A percentile compares a stretch with the other conserved stretches of the same genome.
These are phyloP conservation scores for Arabidopsis arenosa DNA, from an alignment of 345 rosid species.

Conservation along the genomic window DNA sequence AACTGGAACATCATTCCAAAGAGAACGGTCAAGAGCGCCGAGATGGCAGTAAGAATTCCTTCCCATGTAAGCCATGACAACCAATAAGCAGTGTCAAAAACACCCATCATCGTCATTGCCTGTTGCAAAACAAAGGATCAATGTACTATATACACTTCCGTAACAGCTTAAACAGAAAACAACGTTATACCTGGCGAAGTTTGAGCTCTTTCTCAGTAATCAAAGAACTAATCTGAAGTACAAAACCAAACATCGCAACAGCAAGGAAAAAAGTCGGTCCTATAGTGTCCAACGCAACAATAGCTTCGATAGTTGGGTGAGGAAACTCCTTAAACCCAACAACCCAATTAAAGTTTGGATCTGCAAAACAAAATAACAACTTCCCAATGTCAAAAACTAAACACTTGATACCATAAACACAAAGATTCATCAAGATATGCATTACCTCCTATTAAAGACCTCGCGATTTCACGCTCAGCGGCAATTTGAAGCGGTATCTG, in stretches of 20 bases:
- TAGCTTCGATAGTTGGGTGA: constrained; percentile 64
- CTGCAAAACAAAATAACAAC: constrained; percentile 48
- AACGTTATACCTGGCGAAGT: constrained; percentile 80
- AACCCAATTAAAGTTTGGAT: constrained; percentile 68
- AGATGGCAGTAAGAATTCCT: constrained; percentile 63
- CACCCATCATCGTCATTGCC: constrained; percentile 93
- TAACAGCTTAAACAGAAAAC: background rate
- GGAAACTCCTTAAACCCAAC: constrained; percentile 85
- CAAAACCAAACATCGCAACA: constrained; percentile 87
- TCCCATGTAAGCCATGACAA: constrained; percentile 93
- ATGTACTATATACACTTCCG: background rate
- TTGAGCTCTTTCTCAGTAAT: constrained; percentile 89
- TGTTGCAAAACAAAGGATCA: constrained; percentile 39
- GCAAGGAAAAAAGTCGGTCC: constrained; percentile 95
- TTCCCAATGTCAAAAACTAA: constrained; percentile 32
- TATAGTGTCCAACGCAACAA: constrained; percentile 53
- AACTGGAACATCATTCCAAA: constrained; percentile 97
- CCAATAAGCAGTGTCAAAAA: constrained; percentile 90
- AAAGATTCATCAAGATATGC: background rate
- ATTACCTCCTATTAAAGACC: constrained; percentile 75
- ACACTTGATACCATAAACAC: background rate
- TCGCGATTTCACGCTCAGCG: constrained; percentile 91
- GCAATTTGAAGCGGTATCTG: constrained; percentile 91
- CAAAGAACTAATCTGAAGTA: constrained; percentile 77
- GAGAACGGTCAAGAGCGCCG: constrained; percentile 75